Evolutionary conservation across 768 basidiomycete species (phyloP).

Genomic region (Psilocybe cubensis): DNA sequence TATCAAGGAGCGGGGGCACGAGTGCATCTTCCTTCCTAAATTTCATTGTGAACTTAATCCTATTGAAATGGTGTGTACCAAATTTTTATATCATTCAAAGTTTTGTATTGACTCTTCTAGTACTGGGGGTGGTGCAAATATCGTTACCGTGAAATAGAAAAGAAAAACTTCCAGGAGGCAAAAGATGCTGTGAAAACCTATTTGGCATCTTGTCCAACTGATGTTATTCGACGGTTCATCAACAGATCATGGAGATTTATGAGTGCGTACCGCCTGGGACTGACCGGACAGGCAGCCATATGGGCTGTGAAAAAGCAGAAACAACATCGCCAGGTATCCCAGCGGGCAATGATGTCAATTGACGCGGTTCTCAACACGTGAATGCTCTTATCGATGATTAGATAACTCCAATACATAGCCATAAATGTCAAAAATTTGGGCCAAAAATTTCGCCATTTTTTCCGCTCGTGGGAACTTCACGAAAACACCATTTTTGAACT

Average conservation of each 20-base stretch:
- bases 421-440: slow-evolving; percentile 6
- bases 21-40: slow-evolving; percentile 35
- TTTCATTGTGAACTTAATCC: slow-evolving; percentile 39
- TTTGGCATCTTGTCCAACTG: slow-evolving; percentile 38
- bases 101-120: slow-evolving; percentile 13
- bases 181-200: slow-evolving; percentile 28
- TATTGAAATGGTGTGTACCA: slow-evolving; percentile 40
- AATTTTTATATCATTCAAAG: not conserved
- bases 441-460: slow-evolving; percentile 12
- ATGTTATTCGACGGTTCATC: slow-evolving; percentile 39
- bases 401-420: not conserved
- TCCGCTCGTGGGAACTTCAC: slow-evolving; percentile 12
- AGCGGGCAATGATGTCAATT: slow-evolving; percentile 34
- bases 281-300: slow-evolving; percentile 38
- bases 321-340: slow-evolving; percentile 29
- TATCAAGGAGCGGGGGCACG: slow-evolving; percentile 33
- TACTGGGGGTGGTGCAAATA: slow-evolving; percentile 46
- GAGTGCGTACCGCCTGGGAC: slow-evolving; percentile 35
- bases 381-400: not conserved
- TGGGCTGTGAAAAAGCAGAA: slow-evolving; percentile 42
- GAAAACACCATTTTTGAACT: slow-evolving; percentile 11
- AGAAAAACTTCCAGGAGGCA: slow-evolving; percentile 32
- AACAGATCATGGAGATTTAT: slow-evolving; percentile 39
- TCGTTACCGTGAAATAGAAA: slow-evolving; percentile 32
- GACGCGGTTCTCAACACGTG: slow-evolving; percentile 30